Evolutionary conservation across 2,329 filamentous ascomycete genomes (phyloP).

Genomic region (Chaetoscypha palmicola): DNA sequence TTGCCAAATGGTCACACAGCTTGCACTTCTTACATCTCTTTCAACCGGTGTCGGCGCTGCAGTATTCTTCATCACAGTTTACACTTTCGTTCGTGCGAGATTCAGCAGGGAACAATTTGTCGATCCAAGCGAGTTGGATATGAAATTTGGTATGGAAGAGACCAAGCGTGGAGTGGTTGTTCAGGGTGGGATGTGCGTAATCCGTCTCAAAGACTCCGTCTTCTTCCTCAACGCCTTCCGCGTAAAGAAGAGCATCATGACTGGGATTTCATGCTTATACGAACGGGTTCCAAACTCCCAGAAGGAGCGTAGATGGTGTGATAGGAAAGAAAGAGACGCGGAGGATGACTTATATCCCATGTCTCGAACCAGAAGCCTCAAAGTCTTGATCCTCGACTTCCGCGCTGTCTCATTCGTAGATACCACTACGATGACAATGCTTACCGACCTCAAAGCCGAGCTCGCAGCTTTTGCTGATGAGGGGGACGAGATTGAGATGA

Average conservation of each 20-base stretch:
- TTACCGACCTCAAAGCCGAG: slow-evolving; percentile 13
- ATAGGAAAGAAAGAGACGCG: not conserved
- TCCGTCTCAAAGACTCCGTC: slow-evolving; percentile 9
- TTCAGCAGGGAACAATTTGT: slow-evolving; percentile 9
- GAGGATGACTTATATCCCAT: not conserved
- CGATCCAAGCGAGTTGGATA: slow-evolving; percentile 4
- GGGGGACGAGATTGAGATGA: slow-evolving; percentile 13
- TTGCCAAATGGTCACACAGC: slow-evolving; percentile 1
- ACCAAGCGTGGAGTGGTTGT: slow-evolving; percentile 3
- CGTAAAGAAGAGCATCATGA: slow-evolving; percentile 3
- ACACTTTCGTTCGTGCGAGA: slow-evolving; percentile 9
- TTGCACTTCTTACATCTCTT: not conserved
- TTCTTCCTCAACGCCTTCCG: slow-evolving; percentile 15
- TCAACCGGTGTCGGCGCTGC: slow-evolving; percentile 32
- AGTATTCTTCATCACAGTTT: slow-evolving; percentile 8
- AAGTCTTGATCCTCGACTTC: slow-evolving; percentile 18
- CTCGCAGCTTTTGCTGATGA: slow-evolving; percentile 12
- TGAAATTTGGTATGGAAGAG: slow-evolving; percentile 1
- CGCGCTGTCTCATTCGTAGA: slow-evolving; percentile 17
- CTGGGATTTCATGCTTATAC: slow-evolving; percentile 3
- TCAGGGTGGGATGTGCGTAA: slow-evolving; percentile 7
- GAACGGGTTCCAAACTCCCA: not conserved
- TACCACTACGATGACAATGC: slow-evolving; percentile 10
- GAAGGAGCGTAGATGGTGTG: not conserved
- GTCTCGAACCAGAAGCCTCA: slow-evolving; percentile 8